These are phyloP conservation scores for Lachnellula occidentalis DNA, from an alignment of 2,329 filamentous ascomycete genomes.

Conservation along the genomic window DNA sequence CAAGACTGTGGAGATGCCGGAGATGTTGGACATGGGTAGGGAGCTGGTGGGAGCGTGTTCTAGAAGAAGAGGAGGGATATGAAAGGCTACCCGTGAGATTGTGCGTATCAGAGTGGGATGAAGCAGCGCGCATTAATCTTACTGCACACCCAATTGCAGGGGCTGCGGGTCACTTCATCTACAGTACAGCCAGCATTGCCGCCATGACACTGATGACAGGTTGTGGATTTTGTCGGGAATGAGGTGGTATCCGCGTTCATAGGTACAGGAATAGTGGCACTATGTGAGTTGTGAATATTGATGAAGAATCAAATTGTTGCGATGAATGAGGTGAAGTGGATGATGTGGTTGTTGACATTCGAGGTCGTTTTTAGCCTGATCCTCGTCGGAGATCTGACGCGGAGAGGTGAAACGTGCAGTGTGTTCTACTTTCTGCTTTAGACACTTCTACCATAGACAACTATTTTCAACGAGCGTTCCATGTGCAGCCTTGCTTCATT, in stretches of 20 bases:
- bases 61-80: conserved; percentile 14
- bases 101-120: conserved; percentile 14
- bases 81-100: conserved; percentile 1
- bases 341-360: background rate
- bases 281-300: too few relatives aligned
- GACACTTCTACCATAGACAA: too few relatives aligned
- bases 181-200: conserved; percentile 13
- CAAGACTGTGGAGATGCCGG: conserved; percentile 19
- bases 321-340: background rate
- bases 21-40: conserved; percentile 2
- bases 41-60: conserved; percentile 10
- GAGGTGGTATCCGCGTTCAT: background rate
- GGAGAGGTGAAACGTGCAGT: conserved; percentile 10
- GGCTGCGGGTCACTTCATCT: conserved; percentile 11
- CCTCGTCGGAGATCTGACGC: conserved; percentile 5
- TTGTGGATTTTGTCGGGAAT: background rate
- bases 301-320: background rate
- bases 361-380: background rate
- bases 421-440: conserved; percentile 1
- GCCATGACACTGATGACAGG: conserved; percentile 1
- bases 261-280: background rate
- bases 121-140: conserved; percentile 22
- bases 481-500: too few relatives aligned
- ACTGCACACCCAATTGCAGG: conserved; percentile 15
- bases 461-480: too few relatives aligned